Evolutionary conservation across 331 rosid genomes (phyloP).

Genomic region (Spiraea crenata): DNA sequence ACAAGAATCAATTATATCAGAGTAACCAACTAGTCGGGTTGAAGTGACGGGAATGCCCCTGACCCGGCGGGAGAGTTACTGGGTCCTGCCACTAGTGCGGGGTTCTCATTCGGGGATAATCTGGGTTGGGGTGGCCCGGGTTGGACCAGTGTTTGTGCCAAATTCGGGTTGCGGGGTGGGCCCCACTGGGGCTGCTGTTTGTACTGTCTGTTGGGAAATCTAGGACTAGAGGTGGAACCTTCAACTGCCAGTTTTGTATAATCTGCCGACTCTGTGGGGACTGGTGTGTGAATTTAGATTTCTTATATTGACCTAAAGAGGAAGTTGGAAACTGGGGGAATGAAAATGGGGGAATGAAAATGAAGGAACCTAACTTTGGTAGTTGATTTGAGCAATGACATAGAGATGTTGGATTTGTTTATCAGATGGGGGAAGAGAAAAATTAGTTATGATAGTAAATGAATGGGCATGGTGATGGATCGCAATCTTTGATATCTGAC

Average conservation of each 20-base stretch:
- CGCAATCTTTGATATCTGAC: neutral
- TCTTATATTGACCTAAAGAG: too few relatives aligned
- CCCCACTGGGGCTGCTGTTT: neutral
- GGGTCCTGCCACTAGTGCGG: too few relatives aligned
- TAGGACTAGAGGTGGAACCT: neutral
- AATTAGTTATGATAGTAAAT: neutral
- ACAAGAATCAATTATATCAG: constrained; percentile 19
- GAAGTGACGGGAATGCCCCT: neutral
- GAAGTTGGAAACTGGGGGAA: too few relatives aligned
- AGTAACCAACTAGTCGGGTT: neutral
- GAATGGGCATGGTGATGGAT: neutral
- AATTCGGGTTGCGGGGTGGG: neutral
- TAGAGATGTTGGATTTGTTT: too few relatives aligned
- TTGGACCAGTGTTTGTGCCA: too few relatives aligned
- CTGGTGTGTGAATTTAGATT: neutral
- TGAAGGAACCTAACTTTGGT: too few relatives aligned
- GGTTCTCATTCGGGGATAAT: too few relatives aligned
- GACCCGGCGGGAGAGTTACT: neutral
- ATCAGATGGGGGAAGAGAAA: neutral
- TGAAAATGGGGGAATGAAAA: too few relatives aligned
- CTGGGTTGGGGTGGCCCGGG: neutral
- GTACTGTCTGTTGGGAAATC: neutral
- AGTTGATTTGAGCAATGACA: too few relatives aligned
- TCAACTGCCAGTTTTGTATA: neutral
- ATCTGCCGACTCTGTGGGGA: constrained; percentile 1